A percentile compares a stretch with the other conserved stretches of the same genome.
Evolutionary conservation across 495 filamentous ascomycete species (phyloP).

Genomic region (Cryomyces antarcticus): DNA sequence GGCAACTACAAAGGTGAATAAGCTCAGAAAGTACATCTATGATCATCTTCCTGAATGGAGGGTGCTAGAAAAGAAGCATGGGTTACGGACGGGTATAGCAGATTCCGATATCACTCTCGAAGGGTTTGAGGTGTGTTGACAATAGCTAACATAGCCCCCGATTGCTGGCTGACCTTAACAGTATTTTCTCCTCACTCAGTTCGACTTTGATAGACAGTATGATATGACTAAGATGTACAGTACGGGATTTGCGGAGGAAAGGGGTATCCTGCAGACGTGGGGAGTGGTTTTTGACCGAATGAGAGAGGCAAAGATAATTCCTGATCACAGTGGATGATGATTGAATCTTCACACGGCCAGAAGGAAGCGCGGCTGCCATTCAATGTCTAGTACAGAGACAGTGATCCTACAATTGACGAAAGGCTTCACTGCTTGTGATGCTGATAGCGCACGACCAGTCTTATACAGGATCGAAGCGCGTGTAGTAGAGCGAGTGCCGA

Average conservation of each 20-base stretch:
- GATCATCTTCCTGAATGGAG: conserved; percentile 12
- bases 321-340: too few relatives aligned
- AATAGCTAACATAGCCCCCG: too few relatives aligned
- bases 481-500: too few relatives aligned
- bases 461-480: too few relatives aligned
- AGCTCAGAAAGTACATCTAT: conserved; percentile 15
- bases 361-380: too few relatives aligned
- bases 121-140: conserved; percentile 16
- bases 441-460: too few relatives aligned
- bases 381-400: too few relatives aligned
- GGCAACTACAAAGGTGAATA: not conserved
- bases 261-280: conserved; percentile 6
- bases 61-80: conserved; percentile 12
- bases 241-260: conserved; percentile 6
- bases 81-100: conserved; percentile 14
- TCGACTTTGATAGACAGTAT: conserved; percentile 15
- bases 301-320: conserved; percentile 8
- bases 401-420: too few relatives aligned
- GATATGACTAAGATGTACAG: conserved; percentile 2
- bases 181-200: conserved; percentile 15
- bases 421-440: too few relatives aligned
- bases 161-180: too few relatives aligned
- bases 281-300: conserved; percentile 6
- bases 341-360: too few relatives aligned
- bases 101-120: conserved; percentile 9